Evolutionary conservation across 805 yeast species (phyloP).

Genomic region (Monosporozyma yasuniensis): DNA sequence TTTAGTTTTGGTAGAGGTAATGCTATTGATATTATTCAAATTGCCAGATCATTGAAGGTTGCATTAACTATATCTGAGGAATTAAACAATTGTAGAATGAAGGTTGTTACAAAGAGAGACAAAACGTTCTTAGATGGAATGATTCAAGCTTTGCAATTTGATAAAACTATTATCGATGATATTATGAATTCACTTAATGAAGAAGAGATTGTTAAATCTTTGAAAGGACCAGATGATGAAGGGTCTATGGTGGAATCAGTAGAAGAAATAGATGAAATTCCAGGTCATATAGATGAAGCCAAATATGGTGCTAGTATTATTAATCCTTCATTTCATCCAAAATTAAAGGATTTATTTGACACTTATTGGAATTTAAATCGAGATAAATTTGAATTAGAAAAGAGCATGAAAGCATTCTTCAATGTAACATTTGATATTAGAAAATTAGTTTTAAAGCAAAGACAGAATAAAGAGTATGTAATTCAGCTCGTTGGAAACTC

Average conservation of each 20-base stretch:
- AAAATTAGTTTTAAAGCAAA: slow-evolving; percentile 32
- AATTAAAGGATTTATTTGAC: slow-evolving; percentile 31
- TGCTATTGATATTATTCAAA: slow-evolving; percentile 36
- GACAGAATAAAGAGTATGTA: slow-evolving; percentile 39
- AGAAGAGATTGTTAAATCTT: slow-evolving; percentile 23
- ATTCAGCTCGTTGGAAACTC: slow-evolving; percentile 39
- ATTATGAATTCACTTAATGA: slow-evolving; percentile 38
- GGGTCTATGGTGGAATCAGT: not conserved
- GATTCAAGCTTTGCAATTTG: slow-evolving; percentile 22
- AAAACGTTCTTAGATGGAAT: slow-evolving; percentile 23
- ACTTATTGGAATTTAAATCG: slow-evolving; percentile 22
- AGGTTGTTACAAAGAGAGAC: slow-evolving; percentile 8
- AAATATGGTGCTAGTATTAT: slow-evolving; percentile 23
- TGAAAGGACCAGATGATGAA: slow-evolving; percentile 2
- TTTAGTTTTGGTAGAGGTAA: slow-evolving; percentile 42
- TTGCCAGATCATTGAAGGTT: slow-evolving; percentile 35
- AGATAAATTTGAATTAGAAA: slow-evolving; percentile 23
- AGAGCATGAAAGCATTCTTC: slow-evolving; percentile 27
- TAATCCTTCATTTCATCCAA: slow-evolving; percentile 27
- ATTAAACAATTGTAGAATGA: slow-evolving; percentile 18
- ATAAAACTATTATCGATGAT: slow-evolving; percentile 34
- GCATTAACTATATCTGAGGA: slow-evolving; percentile 16
- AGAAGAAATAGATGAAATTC: slow-evolving; percentile 4
- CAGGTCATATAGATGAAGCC: slow-evolving; percentile 4
- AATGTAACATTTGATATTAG: slow-evolving; percentile 20